Evolutionary conservation across 2,329 filamentous ascomycete species (phyloP).

Genomic region (Ascochyta fabae): DNA sequence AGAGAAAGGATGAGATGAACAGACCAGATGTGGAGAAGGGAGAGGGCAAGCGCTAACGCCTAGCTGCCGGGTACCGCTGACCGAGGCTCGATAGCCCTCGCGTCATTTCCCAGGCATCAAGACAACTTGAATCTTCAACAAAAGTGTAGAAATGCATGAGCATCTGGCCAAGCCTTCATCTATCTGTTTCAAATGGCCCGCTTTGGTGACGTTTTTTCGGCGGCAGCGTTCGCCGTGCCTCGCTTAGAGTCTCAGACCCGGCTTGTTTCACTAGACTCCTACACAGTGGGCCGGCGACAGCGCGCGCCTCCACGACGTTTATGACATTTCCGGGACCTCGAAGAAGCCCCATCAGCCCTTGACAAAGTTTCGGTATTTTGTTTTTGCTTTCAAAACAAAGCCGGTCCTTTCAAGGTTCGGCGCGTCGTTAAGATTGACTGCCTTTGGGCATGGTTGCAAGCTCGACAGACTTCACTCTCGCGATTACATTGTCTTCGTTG

Average conservation of each 20-base stretch:
- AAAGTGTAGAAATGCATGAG: constrained; percentile 8
- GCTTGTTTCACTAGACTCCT: constrained; percentile 11
- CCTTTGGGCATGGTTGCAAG: neutral
- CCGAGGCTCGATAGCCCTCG: neutral
- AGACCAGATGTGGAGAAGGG: constrained; percentile 7
- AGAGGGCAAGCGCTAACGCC: neutral
- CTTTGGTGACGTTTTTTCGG: constrained; percentile 5
- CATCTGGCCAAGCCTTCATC: constrained; percentile 3
- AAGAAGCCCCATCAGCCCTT: neutral
- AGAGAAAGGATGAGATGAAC: neutral
- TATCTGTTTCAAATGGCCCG: constrained; percentile 12
- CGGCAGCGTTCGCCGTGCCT: neutral
- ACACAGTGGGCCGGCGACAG: constrained; percentile 6
- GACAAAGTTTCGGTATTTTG: neutral
- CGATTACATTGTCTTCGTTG: neutral
- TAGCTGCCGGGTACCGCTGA: neutral
- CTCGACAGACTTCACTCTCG: neutral
- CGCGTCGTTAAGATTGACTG: neutral
- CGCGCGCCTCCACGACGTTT: constrained; percentile 4
- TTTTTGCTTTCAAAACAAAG: no score
- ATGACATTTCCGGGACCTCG: neutral
- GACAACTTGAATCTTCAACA: neutral
- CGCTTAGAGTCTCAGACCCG: constrained; percentile 5
- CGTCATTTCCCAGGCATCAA: neutral
- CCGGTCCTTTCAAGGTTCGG: no score